Evolutionary conservation across 2,329 filamentous ascomycete species (phyloP).

Genomic region (Zymoseptoria crescenta): DNA sequence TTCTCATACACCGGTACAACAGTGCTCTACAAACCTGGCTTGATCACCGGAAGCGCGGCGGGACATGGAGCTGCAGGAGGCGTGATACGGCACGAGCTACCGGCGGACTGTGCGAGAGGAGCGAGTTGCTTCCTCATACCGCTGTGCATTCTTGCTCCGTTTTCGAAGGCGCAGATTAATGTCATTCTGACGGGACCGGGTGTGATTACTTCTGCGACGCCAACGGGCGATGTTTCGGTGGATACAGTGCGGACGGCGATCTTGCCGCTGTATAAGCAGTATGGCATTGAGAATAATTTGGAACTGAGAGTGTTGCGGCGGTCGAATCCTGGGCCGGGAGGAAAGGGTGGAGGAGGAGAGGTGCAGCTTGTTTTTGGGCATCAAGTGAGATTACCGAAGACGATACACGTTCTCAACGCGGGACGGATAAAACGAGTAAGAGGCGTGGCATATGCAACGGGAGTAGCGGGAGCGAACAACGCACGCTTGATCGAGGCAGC

Average conservation of each 20-base stretch:
- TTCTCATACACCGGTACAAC: slow-evolving; percentile 95
- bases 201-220: slow-evolving; percentile 82
- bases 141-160: slow-evolving; percentile 82
- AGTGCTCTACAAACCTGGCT: slow-evolving; percentile 80
- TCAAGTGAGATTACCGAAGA: slow-evolving; percentile 89
- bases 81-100: slow-evolving; percentile 72
- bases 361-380: slow-evolving; percentile 93
- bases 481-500: slow-evolving; percentile 89
- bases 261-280: slow-evolving; percentile 79
- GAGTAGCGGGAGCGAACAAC: slow-evolving; percentile 88
- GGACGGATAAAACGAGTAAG: slow-evolving; percentile 82
- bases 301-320: slow-evolving; percentile 75
- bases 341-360: slow-evolving; percentile 75
- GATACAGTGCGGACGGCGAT: slow-evolving; percentile 92
- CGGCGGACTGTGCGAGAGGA: slow-evolving; percentile 67
- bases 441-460: slow-evolving; percentile 88
- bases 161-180: slow-evolving; percentile 85
- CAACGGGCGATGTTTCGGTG: slow-evolving; percentile 77
- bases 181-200: slow-evolving; percentile 83
- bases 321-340: slow-evolving; percentile 67
- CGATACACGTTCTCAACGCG: slow-evolving; percentile 75
- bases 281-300: slow-evolving; percentile 79
- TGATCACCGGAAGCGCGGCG: slow-evolving; percentile 78
- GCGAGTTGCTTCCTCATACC: slow-evolving; percentile 88
- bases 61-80: slow-evolving; percentile 67